Evolutionary conservation across 2,329 filamentous ascomycete species (phyloP).

Genomic region (Neophaeococcomyces mojaviensis): DNA sequence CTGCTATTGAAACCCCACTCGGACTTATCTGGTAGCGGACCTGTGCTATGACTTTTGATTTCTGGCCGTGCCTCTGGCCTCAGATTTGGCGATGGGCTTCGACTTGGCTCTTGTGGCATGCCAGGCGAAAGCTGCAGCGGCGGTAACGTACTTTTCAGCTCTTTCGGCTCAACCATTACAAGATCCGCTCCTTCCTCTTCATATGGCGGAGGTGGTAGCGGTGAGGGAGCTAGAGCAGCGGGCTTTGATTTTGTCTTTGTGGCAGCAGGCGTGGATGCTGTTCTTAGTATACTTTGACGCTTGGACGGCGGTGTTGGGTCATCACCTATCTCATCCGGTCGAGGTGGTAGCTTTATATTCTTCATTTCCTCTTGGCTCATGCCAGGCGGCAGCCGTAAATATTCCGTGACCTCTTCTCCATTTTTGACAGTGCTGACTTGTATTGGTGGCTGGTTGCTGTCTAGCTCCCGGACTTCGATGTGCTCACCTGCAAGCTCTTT

Average conservation of each 20-base stretch:
- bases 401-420: conserved; percentile 21
- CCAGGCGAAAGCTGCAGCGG: conserved; percentile 15
- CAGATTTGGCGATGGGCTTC: conserved; percentile 12
- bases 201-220: neutral
- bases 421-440: conserved; percentile 47
- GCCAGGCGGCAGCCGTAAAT: conserved; percentile 19
- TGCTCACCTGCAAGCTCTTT: conserved; percentile 70
- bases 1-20: conserved; percentile 26
- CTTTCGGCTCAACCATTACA: conserved; percentile 13
- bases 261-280: conserved; percentile 8
- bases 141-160: conserved; percentile 20
- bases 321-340: conserved; percentile 22
- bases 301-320: neutral
- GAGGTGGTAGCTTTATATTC: conserved; percentile 21
- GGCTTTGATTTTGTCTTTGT: neutral
- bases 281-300: conserved; percentile 5
- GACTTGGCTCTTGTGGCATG: neutral
- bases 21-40: conserved; percentile 25
- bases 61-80: conserved; percentile 16
- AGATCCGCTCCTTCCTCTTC: conserved; percentile 4
- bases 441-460: conserved; percentile 84
- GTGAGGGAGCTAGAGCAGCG: neutral
- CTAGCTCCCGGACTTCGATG: conserved; percentile 67
- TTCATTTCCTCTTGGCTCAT: conserved; percentile 18
- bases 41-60: conserved; percentile 17